Evolutionary conservation across 2,329 filamentous ascomycete genomes (phyloP).

Genomic region (Colletotrichum caudatum): DNA sequence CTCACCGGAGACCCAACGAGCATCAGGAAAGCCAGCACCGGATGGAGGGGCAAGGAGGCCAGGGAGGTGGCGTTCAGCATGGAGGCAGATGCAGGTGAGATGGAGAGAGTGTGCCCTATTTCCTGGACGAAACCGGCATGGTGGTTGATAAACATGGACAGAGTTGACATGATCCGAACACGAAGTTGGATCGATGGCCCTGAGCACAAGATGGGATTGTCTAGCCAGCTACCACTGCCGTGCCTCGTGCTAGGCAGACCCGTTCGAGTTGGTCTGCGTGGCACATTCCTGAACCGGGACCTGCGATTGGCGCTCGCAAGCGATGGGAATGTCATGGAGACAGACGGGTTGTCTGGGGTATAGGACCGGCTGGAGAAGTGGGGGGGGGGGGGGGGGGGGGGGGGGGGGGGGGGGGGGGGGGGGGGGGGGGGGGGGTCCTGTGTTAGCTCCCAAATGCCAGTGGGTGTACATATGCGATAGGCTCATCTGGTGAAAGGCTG

Average conservation of each 20-base stretch:
- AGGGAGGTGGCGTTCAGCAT: conserved; percentile 9
- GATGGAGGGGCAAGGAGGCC: neutral
- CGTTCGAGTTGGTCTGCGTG: conserved; percentile 24
- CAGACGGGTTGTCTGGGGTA: neutral
- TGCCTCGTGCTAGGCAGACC: conserved; percentile 14
- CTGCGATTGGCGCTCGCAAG: conserved; percentile 32
- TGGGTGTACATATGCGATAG: conserved; percentile 16
- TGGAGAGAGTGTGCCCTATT: conserved; percentile 19
- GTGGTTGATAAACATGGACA: conserved; percentile 12
- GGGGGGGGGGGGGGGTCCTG: neutral
- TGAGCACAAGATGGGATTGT: conserved; percentile 18
- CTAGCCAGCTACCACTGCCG: conserved; percentile 12
- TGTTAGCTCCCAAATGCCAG: neutral
- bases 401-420: neutral
- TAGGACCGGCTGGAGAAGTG: neutral
- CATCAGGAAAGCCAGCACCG: conserved; percentile 14
- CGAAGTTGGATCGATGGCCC: neutral
- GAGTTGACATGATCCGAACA: neutral
- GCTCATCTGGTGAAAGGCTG: conserved; percentile 10
- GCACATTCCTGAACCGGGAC: conserved; percentile 28
- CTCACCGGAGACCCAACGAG: conserved; percentile 8
- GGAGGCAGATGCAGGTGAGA: conserved; percentile 14
- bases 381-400: neutral
- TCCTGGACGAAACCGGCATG: conserved; percentile 18
- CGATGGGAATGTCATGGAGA: conserved; percentile 18